Conservation (phyloP, 164 flowering plant genomes). For the Buxus sempervirens region DNA sequence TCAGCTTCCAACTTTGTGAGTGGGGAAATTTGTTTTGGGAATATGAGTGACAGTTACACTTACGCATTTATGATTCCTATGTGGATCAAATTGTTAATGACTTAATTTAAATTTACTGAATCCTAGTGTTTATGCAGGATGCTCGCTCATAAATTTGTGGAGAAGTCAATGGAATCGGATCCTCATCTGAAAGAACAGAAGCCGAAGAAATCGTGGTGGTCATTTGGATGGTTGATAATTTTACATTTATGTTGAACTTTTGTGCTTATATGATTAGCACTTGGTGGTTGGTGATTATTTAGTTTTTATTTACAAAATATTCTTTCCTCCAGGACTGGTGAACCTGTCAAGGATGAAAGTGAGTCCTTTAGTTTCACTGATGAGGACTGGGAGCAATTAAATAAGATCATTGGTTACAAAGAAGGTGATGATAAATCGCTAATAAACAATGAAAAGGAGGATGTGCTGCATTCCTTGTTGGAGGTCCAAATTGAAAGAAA, state of each 20-base stretch:
- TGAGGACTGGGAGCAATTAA: constrained; percentile 91
- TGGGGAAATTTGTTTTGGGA: background rate
- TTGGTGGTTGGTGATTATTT: constrained; percentile 15
- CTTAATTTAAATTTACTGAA: background rate
- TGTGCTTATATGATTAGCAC: background rate
- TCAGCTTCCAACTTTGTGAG: background rate
- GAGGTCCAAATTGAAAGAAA: constrained; percentile 85
- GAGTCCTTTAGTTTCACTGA: constrained; percentile 60
- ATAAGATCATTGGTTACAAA: constrained; percentile 85
- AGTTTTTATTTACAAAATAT: constrained; percentile 10
- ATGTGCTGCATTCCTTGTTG: constrained; percentile 59
- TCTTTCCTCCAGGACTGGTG: constrained; percentile 44
- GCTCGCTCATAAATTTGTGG: constrained; percentile 95
- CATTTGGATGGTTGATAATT: constrained; percentile 70
- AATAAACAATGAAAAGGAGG: constrained; percentile 35
- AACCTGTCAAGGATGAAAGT: constrained; percentile 53
- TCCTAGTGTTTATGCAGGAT: constrained; percentile 52
- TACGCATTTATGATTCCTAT: too few relatives aligned
- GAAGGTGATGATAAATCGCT: constrained; percentile 56
- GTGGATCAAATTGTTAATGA: background rate
- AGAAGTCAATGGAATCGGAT: constrained; percentile 58
- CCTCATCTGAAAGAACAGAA: constrained; percentile 42
- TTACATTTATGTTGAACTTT: constrained; percentile 7
- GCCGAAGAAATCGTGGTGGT: constrained; percentile 86
- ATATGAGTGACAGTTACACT: background rate